Base-by-base conservation (phyloP, 768 basidiomycete genomes). In the Phaeotremella fagi region DNA sequence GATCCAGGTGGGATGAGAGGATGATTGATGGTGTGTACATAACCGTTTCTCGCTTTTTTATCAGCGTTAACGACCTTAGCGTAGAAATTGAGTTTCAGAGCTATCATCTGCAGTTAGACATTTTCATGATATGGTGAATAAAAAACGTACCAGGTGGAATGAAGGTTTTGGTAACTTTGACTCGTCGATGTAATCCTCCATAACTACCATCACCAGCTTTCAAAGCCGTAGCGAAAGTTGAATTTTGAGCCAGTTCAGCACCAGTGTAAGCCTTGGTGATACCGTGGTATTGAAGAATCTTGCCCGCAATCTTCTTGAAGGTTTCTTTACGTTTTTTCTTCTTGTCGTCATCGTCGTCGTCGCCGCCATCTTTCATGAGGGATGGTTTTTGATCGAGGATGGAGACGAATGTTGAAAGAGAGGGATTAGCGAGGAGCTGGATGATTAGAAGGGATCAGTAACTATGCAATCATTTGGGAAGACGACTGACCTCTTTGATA, bases 241-340 rank as follows among this genome's bases (percentile, higher is more conserved):
- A 78, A 66, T 84, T 83, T 60, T 77, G 73, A 7, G 78, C 77
- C 18, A 85, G 77, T 12, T 76, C 75, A 14, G 58, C 51, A 1
- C 72, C 66, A 50, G 77, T 71, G 54, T 71, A 72, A 47, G 72
- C 73, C 49, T 69, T 59, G 24, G 80, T 79, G 7, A 86, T 71
- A 41, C 80, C 79, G 66, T 83, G 83, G 70, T 83, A 86, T 20
- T 78, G 75, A 18, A 84, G 70, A 26, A 85, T 77, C 36, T 79
- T 78, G 15, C 76, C 78, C 25, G 84, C 61, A 54, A 85, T 78
- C 48, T 76, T 75, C 59, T 81, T 81, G 63, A 87, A 71, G 42
- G 80, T 77, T 66, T 82, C 80, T 59, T 81, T 82, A 46, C 63
- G 57, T 38, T 59, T 77, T 58, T 66, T 67, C 61, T 63, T 81